Conservation (phyloP, 2,329 filamentous ascomycete genomes). For the Rutstroemia sp. region DNA sequence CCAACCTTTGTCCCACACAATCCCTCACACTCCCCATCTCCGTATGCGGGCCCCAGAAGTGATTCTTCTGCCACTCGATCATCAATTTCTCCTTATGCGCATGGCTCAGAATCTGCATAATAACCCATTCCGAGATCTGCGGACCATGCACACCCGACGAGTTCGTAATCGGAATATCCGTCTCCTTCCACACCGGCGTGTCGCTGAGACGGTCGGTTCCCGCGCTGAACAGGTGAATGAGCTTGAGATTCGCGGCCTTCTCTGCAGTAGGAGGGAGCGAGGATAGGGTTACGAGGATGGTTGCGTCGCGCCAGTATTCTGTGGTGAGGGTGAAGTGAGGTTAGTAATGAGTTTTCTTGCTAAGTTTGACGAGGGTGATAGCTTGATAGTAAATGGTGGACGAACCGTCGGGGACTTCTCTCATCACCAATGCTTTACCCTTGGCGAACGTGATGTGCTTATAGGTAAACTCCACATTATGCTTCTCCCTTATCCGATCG, state of each 20-base stretch:
- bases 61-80: constrained; percentile 51
- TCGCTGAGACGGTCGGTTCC: constrained; percentile 28
- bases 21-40: constrained; percentile 38
- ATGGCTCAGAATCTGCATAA: constrained; percentile 53
- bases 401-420: constrained; percentile 18
- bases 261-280: constrained; percentile 23
- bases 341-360: neutral
- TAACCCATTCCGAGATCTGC: constrained; percentile 59
- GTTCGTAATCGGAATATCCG: constrained; percentile 30
- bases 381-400: neutral
- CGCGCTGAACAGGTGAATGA: constrained; percentile 30
- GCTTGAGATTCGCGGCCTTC: constrained; percentile 28
- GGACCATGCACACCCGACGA: constrained; percentile 37
- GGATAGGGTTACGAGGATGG: constrained; percentile 29
- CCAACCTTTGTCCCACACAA: constrained; percentile 49
- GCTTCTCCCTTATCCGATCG: constrained; percentile 33
- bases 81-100: constrained; percentile 45
- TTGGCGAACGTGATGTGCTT: constrained; percentile 25
- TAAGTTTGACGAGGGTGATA: neutral
- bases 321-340: neutral
- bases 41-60: constrained; percentile 39
- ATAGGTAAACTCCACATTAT: constrained; percentile 38
- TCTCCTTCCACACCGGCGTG: constrained; percentile 28
- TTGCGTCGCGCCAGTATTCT: constrained; percentile 26
- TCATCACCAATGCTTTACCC: constrained; percentile 8